A percentile compares a stretch with the other conserved stretches of the same genome.
Conservation (phyloP, 202 grass and related monocot genomes). For the Panicum hallii region DNA sequence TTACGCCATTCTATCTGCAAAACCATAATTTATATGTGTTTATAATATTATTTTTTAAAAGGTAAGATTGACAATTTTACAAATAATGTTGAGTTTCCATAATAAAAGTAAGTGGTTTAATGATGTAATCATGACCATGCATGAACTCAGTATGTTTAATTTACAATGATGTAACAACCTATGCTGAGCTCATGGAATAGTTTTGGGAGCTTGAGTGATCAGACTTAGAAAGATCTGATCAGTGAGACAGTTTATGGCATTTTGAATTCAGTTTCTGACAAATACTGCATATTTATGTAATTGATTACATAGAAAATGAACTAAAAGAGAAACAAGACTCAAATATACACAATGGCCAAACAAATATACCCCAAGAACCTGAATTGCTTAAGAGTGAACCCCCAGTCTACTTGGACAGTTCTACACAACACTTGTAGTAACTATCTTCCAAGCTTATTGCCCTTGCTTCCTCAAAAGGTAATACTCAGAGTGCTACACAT, state of each 20-base stretch:
- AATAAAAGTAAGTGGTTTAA: too few species aligned
- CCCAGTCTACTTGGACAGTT: background rate
- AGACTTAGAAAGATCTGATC: background rate
- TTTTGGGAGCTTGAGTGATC: background rate
- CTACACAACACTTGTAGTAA: background rate
- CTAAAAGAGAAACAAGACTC: background rate
- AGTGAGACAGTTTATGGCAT: background rate
- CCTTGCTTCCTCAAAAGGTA: background rate
- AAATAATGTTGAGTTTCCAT: background rate
- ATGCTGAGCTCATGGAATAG: background rate
- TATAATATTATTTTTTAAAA: background rate
- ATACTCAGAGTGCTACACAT: background rate
- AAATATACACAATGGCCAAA: background rate
- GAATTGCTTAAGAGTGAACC: background rate
- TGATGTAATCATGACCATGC: background rate
- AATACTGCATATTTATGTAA: background rate
- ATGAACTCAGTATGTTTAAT: background rate
- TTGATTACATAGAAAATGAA: background rate
- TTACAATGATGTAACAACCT: background rate
- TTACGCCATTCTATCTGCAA: conserved; percentile 95
- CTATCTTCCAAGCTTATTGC: background rate
- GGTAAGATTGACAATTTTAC: background rate
- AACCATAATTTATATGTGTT: background rate
- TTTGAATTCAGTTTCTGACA: background rate
- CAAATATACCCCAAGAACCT: background rate